Base-by-base conservation (phyloP, 257 asterid genomes). In the Scutellaria minor region DNA sequence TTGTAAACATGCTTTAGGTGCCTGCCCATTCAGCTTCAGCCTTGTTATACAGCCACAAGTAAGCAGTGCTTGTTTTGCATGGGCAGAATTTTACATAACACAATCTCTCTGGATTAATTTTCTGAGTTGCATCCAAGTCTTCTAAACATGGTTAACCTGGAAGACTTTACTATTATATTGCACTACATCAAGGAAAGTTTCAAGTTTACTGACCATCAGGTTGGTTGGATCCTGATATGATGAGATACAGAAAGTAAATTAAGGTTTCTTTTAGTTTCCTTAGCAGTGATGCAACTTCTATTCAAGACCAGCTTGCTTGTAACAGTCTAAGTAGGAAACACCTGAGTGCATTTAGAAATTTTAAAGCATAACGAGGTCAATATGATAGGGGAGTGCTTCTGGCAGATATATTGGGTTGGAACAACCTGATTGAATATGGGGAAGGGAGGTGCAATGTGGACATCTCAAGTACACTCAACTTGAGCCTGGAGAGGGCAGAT, bases 121-220 rank as follows among this genome's bases (percentile, higher is more conserved):
- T 15, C 31, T 14, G 12, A 13, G 31, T 40, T 14, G 3, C 48
- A 6, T 13, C n/a, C 27, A 40, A 60, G 50, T 12, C 14, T 18
- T 15, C 22, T 54, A 64, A 20, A 44, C 18, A 5, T 18, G 69
- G 41, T 20, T 20, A 64, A 9, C 9, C 15, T 44, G 12, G 27
- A 45, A 44, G 65, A 59, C 47, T 59, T 37, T 2, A 35, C 37
- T 7, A 41, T 4, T 42, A 63, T 9, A 37, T 64, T 64, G 53
- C 67, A 61, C 41, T 64, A 9, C 55, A 64, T 64, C 69, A 44
- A 7, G 69, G 69, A 22, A 64, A 64, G 40, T 18, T 42, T 64
- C 55, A 12, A 24, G 24, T 51, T 40, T 11, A 47, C 5, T 5
- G 24, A 22, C 9, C 2, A 20, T 46, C 56, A 65, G 70, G 24